Evolutionary conservation across 352 stramenopile species (phyloP).

Genomic region (Pythium aphanidermatum): DNA sequence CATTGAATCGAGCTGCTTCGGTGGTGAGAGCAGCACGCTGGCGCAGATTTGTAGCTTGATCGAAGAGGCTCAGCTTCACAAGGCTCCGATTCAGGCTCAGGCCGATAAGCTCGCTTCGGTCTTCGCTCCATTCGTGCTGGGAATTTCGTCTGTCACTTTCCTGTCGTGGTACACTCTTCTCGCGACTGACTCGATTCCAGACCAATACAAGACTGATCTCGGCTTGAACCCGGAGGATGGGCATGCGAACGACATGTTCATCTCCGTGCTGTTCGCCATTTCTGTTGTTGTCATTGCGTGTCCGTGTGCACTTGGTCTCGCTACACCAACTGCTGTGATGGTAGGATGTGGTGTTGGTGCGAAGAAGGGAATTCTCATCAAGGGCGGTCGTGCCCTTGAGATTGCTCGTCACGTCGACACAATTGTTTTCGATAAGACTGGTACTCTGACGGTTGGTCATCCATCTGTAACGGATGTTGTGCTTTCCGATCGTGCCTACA

Average conservation of each 20-base stretch:
- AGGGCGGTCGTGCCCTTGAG: conserved; percentile 76
- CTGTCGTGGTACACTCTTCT: conserved; percentile 51
- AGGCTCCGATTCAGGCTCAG: conserved; percentile 84
- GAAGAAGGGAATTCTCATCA: conserved; percentile 87
- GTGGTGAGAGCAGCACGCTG: conserved; percentile 58
- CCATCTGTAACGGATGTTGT: conserved; percentile 78
- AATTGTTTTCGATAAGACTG: conserved; percentile 93
- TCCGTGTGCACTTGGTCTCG: conserved; percentile 76
- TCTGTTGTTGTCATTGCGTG: conserved; percentile 88
- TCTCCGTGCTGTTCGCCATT: conserved; percentile 81
- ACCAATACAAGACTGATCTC: conserved; percentile 41
- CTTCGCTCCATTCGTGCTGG: conserved; percentile 65
- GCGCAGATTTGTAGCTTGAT: conserved; percentile 82
- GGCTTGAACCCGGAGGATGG: conserved; percentile 38
- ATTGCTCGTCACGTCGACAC: conserved; percentile 79
- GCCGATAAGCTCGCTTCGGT: conserved; percentile 59
- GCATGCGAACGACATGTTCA: conserved; percentile 62
- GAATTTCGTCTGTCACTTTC: conserved; percentile 52
- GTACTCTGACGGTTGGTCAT: conserved; percentile 84
- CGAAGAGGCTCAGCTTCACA: conserved; percentile 82
- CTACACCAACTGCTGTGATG: conserved; percentile 84
- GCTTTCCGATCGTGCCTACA: conserved; percentile 53
- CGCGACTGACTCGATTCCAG: conserved; percentile 40
- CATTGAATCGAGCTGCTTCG: conserved; percentile 78
- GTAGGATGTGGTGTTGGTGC: conserved; percentile 84